A percentile compares a stretch with the other conserved stretches of the same genome.
These are phyloP conservation scores for Suillus paluster DNA, from an alignment of 768 basidiomycete genomes.

Conservation along the genomic window DNA sequence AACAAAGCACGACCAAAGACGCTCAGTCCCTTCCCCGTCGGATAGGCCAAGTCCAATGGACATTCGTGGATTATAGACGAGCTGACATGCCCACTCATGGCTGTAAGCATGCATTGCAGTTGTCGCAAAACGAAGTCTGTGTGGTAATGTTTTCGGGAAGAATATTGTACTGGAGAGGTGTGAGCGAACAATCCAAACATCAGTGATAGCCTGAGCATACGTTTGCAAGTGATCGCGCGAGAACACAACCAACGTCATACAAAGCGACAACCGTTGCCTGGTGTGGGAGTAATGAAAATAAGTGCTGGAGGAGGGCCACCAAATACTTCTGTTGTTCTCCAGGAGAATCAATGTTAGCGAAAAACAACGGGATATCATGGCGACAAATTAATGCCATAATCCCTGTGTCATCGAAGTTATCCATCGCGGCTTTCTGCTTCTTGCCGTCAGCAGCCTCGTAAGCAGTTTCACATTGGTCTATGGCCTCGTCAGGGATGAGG, in stretches of 20 bases:
- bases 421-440: slow-evolving; percentile 27
- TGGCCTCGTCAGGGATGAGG: slow-evolving; percentile 35
- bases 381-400: slow-evolving; percentile 44
- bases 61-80: slow-evolving; percentile 29
- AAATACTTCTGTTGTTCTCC: slow-evolving; percentile 45
- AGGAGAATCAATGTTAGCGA: slow-evolving; percentile 45
- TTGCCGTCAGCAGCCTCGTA: slow-evolving; percentile 40
- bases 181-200: not conserved
- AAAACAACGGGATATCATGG: slow-evolving; percentile 40
- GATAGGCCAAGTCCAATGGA: slow-evolving; percentile 9
- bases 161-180: slow-evolving; percentile 29
- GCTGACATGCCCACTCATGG: slow-evolving; percentile 38
- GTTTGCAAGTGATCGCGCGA: slow-evolving; percentile 26
- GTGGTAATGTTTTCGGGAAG: slow-evolving; percentile 20
- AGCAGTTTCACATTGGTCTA: slow-evolving; percentile 41
- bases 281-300: slow-evolving; percentile 34
- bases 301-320: slow-evolving; percentile 37
- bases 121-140: slow-evolving; percentile 33
- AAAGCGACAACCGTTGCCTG: slow-evolving; percentile 32
- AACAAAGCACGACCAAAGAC: slow-evolving; percentile 39
- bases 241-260: slow-evolving; percentile 42
- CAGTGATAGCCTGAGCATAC: slow-evolving; percentile 25
- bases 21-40: slow-evolving; percentile 15
- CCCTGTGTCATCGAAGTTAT: slow-evolving; percentile 38
- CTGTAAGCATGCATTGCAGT: slow-evolving; percentile 46